Conservation (phyloP, 176 grass and related monocot genomes). For the Secale cereale region DNA sequence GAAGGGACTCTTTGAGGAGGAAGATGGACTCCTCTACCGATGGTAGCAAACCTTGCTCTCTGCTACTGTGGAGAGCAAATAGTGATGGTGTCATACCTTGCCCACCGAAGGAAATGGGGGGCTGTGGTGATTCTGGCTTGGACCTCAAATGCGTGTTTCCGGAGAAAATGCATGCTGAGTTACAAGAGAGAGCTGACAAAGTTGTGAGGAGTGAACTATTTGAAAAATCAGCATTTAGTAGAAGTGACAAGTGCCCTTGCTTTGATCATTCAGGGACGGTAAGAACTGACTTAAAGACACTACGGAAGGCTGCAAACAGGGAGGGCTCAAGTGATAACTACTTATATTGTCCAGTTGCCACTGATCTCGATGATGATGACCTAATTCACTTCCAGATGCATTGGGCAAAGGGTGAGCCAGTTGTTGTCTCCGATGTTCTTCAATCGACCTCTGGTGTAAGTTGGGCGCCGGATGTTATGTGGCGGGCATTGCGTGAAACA, state of each 20-base stretch:
- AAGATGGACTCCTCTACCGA: not conserved
- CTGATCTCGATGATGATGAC: constrained; percentile 41
- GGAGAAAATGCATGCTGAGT: constrained; percentile 38
- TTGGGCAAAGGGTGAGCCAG: constrained; percentile 83
- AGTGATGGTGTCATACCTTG: constrained; percentile 78
- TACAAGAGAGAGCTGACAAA: constrained; percentile 54
- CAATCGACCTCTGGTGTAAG: constrained; percentile 64
- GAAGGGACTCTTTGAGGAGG: constrained; percentile 12
- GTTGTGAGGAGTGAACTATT: constrained; percentile 31
- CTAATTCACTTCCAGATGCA: constrained; percentile 76
- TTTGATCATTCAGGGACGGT: constrained; percentile 28
- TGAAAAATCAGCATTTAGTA: not conserved
- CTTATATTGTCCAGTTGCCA: constrained; percentile 62
- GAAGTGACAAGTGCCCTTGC: constrained; percentile 36
- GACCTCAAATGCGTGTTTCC: constrained; percentile 51
- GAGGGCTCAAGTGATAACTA: constrained; percentile 68
- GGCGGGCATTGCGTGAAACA: constrained; percentile 75
- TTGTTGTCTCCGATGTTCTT: constrained; percentile 70
- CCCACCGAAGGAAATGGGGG: constrained; percentile 61
- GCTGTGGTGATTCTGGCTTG: constrained; percentile 48
- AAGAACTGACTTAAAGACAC: constrained; percentile 19
- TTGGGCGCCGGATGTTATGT: constrained; percentile 96
- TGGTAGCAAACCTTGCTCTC: not conserved
- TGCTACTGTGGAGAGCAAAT: constrained; percentile 51
- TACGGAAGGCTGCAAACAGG: constrained; percentile 50